Conservation (phyloP, 768 basidiomycete genomes). For the Thelephora ganbajun region DNA sequence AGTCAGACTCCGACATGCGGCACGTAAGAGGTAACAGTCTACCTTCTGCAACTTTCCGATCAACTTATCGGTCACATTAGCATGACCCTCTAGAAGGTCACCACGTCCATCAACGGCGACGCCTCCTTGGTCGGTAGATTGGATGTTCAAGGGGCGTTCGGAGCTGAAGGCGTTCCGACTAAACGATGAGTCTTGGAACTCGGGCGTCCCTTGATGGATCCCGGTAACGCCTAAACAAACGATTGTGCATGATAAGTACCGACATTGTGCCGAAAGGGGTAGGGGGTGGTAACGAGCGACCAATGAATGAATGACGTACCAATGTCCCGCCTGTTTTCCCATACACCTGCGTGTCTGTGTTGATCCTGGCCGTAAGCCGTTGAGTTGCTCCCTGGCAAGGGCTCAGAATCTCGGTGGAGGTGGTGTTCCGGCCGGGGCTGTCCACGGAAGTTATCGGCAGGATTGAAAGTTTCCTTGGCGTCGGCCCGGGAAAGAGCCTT, state of each 20-base stretch:
- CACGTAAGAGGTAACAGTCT: neutral
- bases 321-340: neutral
- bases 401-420: constrained; percentile 33
- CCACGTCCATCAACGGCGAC: constrained; percentile 22
- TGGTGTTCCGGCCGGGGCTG: constrained; percentile 25
- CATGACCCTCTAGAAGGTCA: constrained; percentile 24
- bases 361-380: constrained; percentile 10
- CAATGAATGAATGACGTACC: too few relatives aligned
- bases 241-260: too few relatives aligned
- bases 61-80: constrained; percentile 35
- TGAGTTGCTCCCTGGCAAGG: constrained; percentile 23
- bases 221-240: neutral
- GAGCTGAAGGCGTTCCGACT: neutral
- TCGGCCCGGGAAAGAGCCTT: too few relatives aligned
- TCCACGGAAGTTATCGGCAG: constrained; percentile 1
- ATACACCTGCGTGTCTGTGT: constrained; percentile 2
- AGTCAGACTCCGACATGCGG: neutral
- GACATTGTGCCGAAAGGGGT: too few relatives aligned
- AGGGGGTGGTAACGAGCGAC: constrained; percentile 1
- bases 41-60: constrained; percentile 49
- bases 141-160: constrained; percentile 22
- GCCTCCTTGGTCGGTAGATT: constrained; percentile 20
- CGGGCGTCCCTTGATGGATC: neutral
- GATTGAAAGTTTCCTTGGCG: too few relatives aligned
- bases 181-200: neutral